Conservation (phyloP, 2,329 filamentous ascomycete genomes). For the Niveomyces coronatus region DNA sequence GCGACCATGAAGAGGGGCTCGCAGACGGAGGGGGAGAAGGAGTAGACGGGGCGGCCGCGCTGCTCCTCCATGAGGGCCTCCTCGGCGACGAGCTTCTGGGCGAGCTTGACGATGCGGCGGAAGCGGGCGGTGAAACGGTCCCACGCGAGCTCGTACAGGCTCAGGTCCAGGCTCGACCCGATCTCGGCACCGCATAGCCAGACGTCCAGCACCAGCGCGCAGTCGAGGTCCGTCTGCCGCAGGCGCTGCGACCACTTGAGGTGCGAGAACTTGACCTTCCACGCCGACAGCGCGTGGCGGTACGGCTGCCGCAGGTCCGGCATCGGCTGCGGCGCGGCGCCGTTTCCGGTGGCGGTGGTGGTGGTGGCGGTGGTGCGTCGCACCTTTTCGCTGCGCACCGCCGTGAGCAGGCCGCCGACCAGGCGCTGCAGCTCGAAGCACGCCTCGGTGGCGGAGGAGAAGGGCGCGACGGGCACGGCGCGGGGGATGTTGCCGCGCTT, state of each 20-base stretch:
- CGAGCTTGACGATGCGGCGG: slow-evolving; percentile 3
- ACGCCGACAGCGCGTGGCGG: slow-evolving; percentile 6
- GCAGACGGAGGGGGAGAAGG: slow-evolving; percentile 5
- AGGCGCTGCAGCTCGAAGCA: slow-evolving; percentile 9
- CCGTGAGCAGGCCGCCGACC: slow-evolving; percentile 2
- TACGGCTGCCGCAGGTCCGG: slow-evolving; percentile 1
- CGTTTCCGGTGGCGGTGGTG: too few species aligned
- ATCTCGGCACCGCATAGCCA: slow-evolving; percentile 9
- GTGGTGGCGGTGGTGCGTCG: slow-evolving; percentile 16
- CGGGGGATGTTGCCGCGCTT: slow-evolving; percentile 1
- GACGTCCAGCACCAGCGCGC: slow-evolving; percentile 6
- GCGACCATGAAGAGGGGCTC: slow-evolving; percentile 10
- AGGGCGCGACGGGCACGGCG: slow-evolving; percentile 1
- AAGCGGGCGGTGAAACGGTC: slow-evolving; percentile 6
- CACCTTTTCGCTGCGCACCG: slow-evolving; percentile 3
- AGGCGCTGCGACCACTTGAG: slow-evolving; percentile 8
- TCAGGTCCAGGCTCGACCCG: slow-evolving; percentile 4
- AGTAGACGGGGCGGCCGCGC: slow-evolving; percentile 5
- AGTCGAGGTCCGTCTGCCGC: slow-evolving; percentile 7
- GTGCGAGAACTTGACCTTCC: slow-evolving; percentile 8
- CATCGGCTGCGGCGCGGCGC: not conserved
- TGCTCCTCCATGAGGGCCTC: slow-evolving; percentile 2
- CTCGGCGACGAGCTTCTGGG: slow-evolving; percentile 5
- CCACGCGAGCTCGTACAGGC: slow-evolving; percentile 8
- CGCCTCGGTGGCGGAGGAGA: slow-evolving; percentile 7